Percentiles rank a stretch among this genome's conserved stretches.
phyloP scores from a whole-genome alignment of 768 basidiomycete genomes.

The Leccinellum rugosiceps region DNA sequence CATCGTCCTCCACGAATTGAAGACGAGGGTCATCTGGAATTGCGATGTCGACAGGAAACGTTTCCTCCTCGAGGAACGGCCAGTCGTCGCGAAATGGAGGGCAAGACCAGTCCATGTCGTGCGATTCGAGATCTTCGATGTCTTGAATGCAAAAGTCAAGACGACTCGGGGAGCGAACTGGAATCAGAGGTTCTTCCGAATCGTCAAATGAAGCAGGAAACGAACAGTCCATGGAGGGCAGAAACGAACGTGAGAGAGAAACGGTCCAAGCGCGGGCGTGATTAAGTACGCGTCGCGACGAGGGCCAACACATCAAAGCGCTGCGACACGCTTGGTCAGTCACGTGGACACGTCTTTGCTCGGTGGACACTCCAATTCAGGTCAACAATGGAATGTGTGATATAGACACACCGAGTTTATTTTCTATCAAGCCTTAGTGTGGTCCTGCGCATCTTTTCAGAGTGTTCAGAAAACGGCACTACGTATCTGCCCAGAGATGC shows the following conservation, averaged over 20 bases:
- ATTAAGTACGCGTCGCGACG: constrained; percentile 8
- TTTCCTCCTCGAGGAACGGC: constrained; percentile 9
- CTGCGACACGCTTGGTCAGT: constrained; percentile 22
- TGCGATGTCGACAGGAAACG: background rate
- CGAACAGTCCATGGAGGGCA: constrained; percentile 10
- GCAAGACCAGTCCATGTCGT: constrained; percentile 13
- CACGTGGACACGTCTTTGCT: constrained; percentile 21
- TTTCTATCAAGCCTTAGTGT: constrained; percentile 27
- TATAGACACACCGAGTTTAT: constrained; percentile 25
- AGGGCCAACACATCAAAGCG: constrained; percentile 18
- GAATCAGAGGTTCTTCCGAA: constrained; percentile 16
- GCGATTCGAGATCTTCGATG: background rate
- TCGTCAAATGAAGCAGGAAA: constrained; percentile 7
- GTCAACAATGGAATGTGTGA: constrained; percentile 10
- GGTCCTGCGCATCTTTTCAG: constrained; percentile 37
- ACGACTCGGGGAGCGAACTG: constrained; percentile 47
- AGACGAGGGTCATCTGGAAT: background rate
- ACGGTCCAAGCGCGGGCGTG: constrained; percentile 3
- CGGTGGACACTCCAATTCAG: constrained; percentile 1
- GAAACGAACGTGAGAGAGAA: background rate
- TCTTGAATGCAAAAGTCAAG: constrained; percentile 37
- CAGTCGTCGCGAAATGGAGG: background rate
- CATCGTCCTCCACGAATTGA: background rate
- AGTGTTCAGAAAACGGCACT: constrained; percentile 40
- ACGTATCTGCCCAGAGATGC: constrained; percentile 37